phyloP scores from a whole-genome alignment of 2,329 filamentous ascomycete genomes.

The Diplocarpon rosae region DNA sequence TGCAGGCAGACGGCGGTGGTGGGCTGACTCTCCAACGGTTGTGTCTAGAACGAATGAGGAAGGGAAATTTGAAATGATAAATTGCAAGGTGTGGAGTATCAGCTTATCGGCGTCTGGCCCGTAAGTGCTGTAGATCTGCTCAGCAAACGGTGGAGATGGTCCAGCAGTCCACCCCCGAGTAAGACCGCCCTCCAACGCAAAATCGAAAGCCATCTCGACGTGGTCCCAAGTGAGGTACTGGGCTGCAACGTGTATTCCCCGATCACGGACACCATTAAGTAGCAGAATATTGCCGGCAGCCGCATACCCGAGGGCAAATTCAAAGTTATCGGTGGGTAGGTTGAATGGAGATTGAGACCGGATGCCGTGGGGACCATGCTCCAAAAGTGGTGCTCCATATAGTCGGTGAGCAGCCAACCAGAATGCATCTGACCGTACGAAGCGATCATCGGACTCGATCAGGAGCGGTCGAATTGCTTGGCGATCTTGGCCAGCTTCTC shows the following conservation, averaged over 20 bases:
- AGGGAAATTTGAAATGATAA: conserved; percentile 49
- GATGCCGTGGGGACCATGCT: conserved; percentile 14
- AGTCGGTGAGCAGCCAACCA: conserved; percentile 45
- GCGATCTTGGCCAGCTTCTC: conserved; percentile 23
- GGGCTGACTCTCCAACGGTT: conserved; percentile 34
- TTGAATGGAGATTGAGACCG: conserved; percentile 10
- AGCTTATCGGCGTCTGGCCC: conserved; percentile 44
- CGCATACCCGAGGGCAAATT: conserved; percentile 52
- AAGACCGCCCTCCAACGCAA: conserved; percentile 39
- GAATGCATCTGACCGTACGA: conserved; percentile 44
- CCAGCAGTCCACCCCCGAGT: conserved; percentile 27
- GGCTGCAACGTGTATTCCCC: conserved; percentile 49
- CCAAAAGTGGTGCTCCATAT: conserved; percentile 43
- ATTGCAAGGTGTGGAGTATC: conserved; percentile 44
- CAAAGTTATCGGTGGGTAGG: conserved; percentile 34
- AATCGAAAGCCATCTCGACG: conserved; percentile 48
- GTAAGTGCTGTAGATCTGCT: conserved; percentile 33
- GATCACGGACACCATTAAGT: conserved; percentile 42
- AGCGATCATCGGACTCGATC: conserved; percentile 40
- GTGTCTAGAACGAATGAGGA: conserved; percentile 48
- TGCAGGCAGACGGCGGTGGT: conserved; percentile 36
- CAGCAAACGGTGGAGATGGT: conserved; percentile 12
- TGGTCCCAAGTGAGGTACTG: conserved; percentile 51
- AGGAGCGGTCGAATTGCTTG: conserved; percentile 30
- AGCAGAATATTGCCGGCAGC: conserved; percentile 49